Evolutionary conservation across 2,329 filamentous ascomycete genomes (phyloP), one percentile per base, ranked within the genome.

Genomic region (Fonsecaea pedrosoi): DNA sequence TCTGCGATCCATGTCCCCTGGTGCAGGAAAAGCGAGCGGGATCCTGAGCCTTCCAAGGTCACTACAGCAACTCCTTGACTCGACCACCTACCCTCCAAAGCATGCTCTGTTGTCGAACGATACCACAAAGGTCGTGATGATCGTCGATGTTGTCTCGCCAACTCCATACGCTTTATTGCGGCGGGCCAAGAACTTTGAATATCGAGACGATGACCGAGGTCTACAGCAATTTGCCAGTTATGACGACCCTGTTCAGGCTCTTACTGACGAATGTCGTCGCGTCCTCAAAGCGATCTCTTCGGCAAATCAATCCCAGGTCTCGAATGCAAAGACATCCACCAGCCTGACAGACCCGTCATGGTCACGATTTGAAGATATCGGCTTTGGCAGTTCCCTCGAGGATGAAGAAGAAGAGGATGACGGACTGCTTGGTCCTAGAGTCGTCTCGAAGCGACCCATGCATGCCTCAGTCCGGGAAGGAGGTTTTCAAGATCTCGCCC

Each of bases 341-440:
- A 88, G 90, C 67, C 80, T 92, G 63, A 87, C 87, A 40, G 94
- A 98, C 77, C 92, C 94, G 21, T 96, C 94, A 0, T 99, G 95
- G 95, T 98, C 95, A 15, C 88, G 93, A 59, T 99, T 99, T 70
- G 92, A 97, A 77, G 95, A 97, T 75, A 88, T 98, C 73, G 95
- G 95, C 0, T 99, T 98, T 75, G 88, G 90, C 3, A 92, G 86
- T 67, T 80, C 90, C 0, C 82, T 94, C 25, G 90, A 93, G 54
- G 91, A 89, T 0, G 86, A 91, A 1, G 83, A 89, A 1, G 89
- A 90, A 1, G 87, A 90, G 0, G 85, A 89, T 57, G 87, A 90
- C 0, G 86, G 89, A 56, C 66, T 72, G 15, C 60, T 75, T 5
- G 71, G 70, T 15, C 2, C 77, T 75, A 25, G 78, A 78, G 30